Evolutionary conservation across 2,329 filamentous ascomycete species (phyloP), one percentile per base, ranked within the genome.

Genomic region (Fusarium sp.): DNA sequence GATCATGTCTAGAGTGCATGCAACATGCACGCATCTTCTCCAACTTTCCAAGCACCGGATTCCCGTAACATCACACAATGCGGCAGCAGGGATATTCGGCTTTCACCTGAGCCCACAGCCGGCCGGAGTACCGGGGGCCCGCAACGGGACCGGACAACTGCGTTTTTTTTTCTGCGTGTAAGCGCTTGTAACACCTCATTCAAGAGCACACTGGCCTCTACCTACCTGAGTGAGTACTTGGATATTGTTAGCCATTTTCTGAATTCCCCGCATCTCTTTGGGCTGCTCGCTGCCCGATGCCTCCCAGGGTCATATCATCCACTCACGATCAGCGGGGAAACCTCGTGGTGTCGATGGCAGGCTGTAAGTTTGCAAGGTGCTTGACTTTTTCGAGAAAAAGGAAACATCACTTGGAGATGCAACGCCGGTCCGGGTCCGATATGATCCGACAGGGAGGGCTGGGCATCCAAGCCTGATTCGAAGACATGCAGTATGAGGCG

Each of bases 321-420:
- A 78, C 64, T 78, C 76, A 78, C 52, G 60, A 75, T 71, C 74
- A 57, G 69, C 76, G 66, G 73, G 69, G 71, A 65, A 59, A 42
- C 76, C 76, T 74, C 76, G 76, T 78, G 76, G 75, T 62, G 58
- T 59, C 62, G 50, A 37, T 59, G 32, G 44, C 57, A 54, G 47
- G 59, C 63, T 56, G 42, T 50, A 60, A 37, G 47, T 52, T 21
- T 52, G 49, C 49, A 52, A 35, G 32, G 32, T 21, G 43, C 32
- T 52, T 23, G 13, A n/a, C 15, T n/a, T 38, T 38, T 33, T 44
- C 3, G 15, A 53, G 13, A 25, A 18, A 65, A 42, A 46, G 16
- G n/a, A 43, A 44, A 18, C 16, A 53, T 32, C 21, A 19, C 28
- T 32, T 23, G 30, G n/a, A n/a, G 15, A 54, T 58, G 50, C 11